Percentiles rank a stretch among this genome's conserved stretches.
phyloP scores from a whole-genome alignment of 352 stramenopile genomes.

The Globisporangium alternatum region DNA sequence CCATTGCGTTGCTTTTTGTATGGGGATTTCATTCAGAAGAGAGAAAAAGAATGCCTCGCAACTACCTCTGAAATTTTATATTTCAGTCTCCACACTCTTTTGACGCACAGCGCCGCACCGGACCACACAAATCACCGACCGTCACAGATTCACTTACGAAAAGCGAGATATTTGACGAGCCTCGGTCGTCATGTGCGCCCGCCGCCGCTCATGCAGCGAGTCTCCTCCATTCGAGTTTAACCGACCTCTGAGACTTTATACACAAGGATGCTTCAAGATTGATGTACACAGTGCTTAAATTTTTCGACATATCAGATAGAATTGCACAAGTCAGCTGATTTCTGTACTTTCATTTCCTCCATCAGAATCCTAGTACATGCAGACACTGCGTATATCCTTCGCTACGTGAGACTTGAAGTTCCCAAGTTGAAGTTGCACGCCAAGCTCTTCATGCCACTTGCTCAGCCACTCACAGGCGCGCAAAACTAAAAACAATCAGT shows the following conservation, averaged over 20 bases:
- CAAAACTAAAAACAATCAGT: slow-evolving; percentile 15
- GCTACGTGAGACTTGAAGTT: slow-evolving; percentile 4
- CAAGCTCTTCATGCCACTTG: neutral
- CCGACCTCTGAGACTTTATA: neutral
- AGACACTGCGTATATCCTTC: neutral
- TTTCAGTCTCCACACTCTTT: slow-evolving; percentile 2
- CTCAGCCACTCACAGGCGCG: slow-evolving; percentile 10
- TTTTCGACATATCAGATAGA: neutral
- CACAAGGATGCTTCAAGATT: neutral
- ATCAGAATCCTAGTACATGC: neutral
- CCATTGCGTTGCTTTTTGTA: neutral
- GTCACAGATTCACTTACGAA: slow-evolving; percentile 3
- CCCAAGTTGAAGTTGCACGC: slow-evolving; percentile 10
- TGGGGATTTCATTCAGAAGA: neutral
- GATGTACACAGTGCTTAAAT: neutral
- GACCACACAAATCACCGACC: neutral
- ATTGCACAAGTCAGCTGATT: too few species aligned
- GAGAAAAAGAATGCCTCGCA: neutral
- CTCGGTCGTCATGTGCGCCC: neutral
- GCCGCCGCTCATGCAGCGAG: neutral
- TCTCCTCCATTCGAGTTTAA: too few species aligned
- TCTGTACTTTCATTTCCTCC: too few species aligned
- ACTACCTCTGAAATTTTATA: slow-evolving; percentile 4
- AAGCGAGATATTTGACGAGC: neutral
- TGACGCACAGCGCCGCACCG: neutral